Base-by-base conservation (phyloP, 2,329 filamentous ascomycete genomes). In the Apiospora marii region DNA sequence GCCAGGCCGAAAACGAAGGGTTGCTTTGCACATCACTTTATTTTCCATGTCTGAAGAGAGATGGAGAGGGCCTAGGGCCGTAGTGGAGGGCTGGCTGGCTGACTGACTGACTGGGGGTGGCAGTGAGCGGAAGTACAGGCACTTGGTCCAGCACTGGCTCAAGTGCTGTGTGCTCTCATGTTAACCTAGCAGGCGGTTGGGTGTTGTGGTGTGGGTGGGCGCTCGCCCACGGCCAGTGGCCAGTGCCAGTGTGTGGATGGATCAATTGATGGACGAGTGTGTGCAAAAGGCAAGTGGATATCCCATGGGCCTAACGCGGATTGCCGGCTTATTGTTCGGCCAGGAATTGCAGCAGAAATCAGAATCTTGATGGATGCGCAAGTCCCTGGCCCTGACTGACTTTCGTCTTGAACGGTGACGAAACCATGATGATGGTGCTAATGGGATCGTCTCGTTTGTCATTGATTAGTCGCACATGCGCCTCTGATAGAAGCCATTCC, bases 321-420 rank as follows among this genome's bases (percentile, higher is more conserved):
- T 41, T 64, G 58, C 58, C 58, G 58, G 58, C 58, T 64, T 41
- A 61, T 64, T 64, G 58, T 64, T 64, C 34, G 34, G 34, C 53
- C 30, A 64, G 22, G 34, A 64, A 64, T 41, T 64, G 14, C 53
- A n/a, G 34, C 27, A 61, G 53, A 61, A n/a, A n/a, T 49, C 22
- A 12, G 22, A 49, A 61, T 37, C 53, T 61, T 37, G 51, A 34
- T 58, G 51, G 51, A 34, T 58, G 51, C 30, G 5, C 51, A 58
- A 34, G 53, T 34, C 30, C 53, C 51, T 58, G 51, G 27, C 51
- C 49, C n/a, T 51, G 49, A 51, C 49, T 58, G 27, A 58, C 51
- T 58, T 58, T 34, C 27, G 19, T 58, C 53, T 12, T 51, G 1
- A 22, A 41, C 22, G 58, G 34, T 64, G 58, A 64, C 58, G 34